Evolutionary conservation across 306 rosid genomes (phyloP).

Genomic region (Vigna radiata): DNA sequence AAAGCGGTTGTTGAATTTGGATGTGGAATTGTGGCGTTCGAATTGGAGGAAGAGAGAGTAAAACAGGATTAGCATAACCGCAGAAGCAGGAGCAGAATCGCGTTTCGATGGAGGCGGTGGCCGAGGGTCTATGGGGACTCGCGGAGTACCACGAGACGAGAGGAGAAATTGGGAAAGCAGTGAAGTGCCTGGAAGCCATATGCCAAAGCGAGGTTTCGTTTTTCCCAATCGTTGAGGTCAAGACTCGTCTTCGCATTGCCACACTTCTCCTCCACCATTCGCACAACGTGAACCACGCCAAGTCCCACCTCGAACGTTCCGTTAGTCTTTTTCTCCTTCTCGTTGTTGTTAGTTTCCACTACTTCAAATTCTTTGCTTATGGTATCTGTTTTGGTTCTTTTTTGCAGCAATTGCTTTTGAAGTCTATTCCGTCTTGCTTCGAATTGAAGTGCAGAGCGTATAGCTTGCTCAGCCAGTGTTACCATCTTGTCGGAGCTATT

Average conservation of each 20-base stretch:
- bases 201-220: slow-evolving; percentile 84
- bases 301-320: slow-evolving; percentile 89
- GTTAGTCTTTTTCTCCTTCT: slow-evolving; percentile 35
- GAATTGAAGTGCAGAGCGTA: slow-evolving; percentile 89
- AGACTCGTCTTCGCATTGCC: slow-evolving; percentile 90
- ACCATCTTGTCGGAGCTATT: slow-evolving; percentile 91
- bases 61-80: background rate
- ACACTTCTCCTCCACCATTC: slow-evolving; percentile 85
- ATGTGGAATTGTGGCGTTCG: slow-evolving; percentile 2
- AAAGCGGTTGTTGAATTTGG: slow-evolving; percentile 22
- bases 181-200: slow-evolving; percentile 91
- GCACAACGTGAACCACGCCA: slow-evolving; percentile 84
- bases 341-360: background rate
- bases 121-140: slow-evolving; percentile 90
- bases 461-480: slow-evolving; percentile 89
- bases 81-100: background rate
- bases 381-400: background rate
- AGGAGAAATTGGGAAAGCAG: slow-evolving; percentile 80
- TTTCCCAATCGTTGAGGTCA: slow-evolving; percentile 92
- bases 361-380: background rate
- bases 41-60: slow-evolving; percentile 8
- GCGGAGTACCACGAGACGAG: slow-evolving; percentile 76
- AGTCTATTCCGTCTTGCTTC: slow-evolving; percentile 85
- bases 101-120: slow-evolving; percentile 77
- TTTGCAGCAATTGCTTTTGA: slow-evolving; percentile 73